Evolutionary conservation across 768 basidiomycete genomes (phyloP).

Genomic region (Mycena amicta): DNA sequence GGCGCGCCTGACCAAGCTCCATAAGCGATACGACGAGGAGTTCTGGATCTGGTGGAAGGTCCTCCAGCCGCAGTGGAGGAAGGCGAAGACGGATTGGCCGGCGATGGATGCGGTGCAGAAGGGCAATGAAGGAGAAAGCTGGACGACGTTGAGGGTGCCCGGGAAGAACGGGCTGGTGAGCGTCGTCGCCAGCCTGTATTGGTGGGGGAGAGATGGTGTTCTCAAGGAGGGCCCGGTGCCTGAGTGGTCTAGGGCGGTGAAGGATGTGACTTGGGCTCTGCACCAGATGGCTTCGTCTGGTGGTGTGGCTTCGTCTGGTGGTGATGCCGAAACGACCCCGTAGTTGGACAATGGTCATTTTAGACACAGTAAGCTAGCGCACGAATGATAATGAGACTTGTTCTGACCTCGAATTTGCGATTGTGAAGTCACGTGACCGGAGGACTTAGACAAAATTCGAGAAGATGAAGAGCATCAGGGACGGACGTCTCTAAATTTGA

Average conservation of each 20-base stretch:
- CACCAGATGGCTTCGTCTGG: no score
- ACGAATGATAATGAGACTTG: no score
- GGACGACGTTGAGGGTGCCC: background rate
- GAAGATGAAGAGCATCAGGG: no score
- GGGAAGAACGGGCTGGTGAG: background rate
- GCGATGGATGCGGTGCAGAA: background rate
- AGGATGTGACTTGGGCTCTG: background rate
- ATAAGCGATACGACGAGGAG: background rate
- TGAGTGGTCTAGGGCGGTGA: background rate
- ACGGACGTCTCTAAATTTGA: no score
- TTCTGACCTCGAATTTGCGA: no score
- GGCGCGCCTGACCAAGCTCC: background rate
- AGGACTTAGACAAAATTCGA: no score
- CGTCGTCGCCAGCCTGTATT: background rate
- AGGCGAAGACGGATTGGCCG: background rate
- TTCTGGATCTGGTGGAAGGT: background rate
- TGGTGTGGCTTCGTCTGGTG: no score
- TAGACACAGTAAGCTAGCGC: no score
- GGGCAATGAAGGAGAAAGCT: background rate
- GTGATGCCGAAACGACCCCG: no score
- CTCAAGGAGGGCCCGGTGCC: background rate
- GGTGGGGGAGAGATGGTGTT: background rate
- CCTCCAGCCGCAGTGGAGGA: background rate
- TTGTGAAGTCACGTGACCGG: no score
- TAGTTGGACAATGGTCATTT: no score